A percentile compares a stretch with the other conserved stretches of the same genome.
phyloP scores from a whole-genome alignment of 2,329 filamentous ascomycete species.

The Colletotrichum godetiae region DNA sequence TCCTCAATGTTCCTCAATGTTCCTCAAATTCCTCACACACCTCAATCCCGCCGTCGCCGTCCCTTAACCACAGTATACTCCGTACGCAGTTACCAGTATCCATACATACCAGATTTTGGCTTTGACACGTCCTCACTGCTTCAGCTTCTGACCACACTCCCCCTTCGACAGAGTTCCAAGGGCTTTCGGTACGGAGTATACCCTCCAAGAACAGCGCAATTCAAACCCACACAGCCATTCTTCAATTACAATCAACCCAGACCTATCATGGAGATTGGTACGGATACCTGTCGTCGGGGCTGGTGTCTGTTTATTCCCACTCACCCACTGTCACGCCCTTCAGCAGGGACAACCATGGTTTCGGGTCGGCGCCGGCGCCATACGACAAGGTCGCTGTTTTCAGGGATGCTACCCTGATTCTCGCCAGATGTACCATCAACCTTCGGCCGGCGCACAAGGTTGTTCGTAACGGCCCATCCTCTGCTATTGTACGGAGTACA shows the following conservation, averaged over 20 bases:
- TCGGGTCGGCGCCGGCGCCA: constrained; percentile 15
- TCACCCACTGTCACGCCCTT: background rate
- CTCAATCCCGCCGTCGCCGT: too few relatives aligned
- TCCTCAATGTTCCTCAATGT: constrained; percentile 11
- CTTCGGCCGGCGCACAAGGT: background rate
- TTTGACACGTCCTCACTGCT: background rate
- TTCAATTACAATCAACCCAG: background rate
- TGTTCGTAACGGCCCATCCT: constrained; percentile 1
- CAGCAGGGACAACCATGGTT: constrained; percentile 18
- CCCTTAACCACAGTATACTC: too few relatives aligned
- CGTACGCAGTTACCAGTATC: too few relatives aligned
- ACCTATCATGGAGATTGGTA: background rate
- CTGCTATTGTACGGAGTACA: background rate
- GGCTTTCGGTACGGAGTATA: background rate
- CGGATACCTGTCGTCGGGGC: background rate
- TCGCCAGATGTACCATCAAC: background rate
- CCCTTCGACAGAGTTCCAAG: background rate
- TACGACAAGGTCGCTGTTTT: constrained; percentile 4
- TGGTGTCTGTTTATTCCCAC: constrained; percentile 1
- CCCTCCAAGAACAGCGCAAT: background rate
- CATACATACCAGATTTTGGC: too few relatives aligned
- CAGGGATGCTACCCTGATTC: constrained; percentile 19
- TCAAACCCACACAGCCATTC: background rate
- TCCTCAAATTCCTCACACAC: background rate
- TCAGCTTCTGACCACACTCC: background rate